These are phyloP conservation scores for Letharia lupina DNA, from an alignment of 495 filamentous ascomycete genomes.

Conservation along the genomic window DNA sequence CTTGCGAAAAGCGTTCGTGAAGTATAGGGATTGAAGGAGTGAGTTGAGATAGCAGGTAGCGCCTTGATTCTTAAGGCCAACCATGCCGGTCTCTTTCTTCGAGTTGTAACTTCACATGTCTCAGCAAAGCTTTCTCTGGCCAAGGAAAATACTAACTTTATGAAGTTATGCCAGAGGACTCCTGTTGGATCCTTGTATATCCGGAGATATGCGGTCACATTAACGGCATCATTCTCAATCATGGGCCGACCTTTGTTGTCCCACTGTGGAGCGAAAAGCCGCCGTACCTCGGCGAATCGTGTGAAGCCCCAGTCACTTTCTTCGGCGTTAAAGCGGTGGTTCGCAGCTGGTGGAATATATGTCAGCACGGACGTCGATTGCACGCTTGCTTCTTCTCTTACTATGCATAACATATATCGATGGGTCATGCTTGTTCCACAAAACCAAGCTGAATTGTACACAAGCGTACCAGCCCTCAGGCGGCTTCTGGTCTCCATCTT, in stretches of 20 bases:
- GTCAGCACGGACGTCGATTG: constrained; percentile 18
- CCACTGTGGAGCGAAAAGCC: constrained; percentile 66
- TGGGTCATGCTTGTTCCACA: constrained; percentile 90
- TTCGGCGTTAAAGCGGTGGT: constrained; percentile 88
- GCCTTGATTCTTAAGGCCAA: constrained; percentile 94
- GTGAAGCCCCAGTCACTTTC: constrained; percentile 99
- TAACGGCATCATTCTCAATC: constrained; percentile 77
- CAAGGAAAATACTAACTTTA: constrained; percentile 50
- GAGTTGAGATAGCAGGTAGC: constrained; percentile 99
- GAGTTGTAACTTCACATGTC: constrained; percentile 68
- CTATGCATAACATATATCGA: constrained; percentile 61
- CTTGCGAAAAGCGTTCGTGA: constrained; percentile 95
- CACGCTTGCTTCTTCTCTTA: constrained; percentile 27
- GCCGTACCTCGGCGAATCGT: constrained; percentile 74
- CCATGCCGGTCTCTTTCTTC: constrained; percentile 95
- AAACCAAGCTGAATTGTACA: constrained; percentile 86
- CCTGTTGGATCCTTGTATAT: constrained; percentile 95
- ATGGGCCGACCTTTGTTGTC: constrained; percentile 63
- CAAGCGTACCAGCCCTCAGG: constrained; percentile 93
- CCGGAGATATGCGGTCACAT: constrained; percentile 86
- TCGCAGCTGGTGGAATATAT: constrained; percentile 41
- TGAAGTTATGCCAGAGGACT: constrained; percentile 98
- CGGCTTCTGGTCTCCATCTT: constrained; percentile 44
- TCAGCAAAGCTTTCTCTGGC: constrained; percentile 22
- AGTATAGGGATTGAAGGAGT: constrained; percentile 90